Percentiles rank a stretch among this genome's conserved stretches.
Evolutionary conservation across 108 stramenopile genomes (phyloP).

Genomic region (Seminavis robusta): DNA sequence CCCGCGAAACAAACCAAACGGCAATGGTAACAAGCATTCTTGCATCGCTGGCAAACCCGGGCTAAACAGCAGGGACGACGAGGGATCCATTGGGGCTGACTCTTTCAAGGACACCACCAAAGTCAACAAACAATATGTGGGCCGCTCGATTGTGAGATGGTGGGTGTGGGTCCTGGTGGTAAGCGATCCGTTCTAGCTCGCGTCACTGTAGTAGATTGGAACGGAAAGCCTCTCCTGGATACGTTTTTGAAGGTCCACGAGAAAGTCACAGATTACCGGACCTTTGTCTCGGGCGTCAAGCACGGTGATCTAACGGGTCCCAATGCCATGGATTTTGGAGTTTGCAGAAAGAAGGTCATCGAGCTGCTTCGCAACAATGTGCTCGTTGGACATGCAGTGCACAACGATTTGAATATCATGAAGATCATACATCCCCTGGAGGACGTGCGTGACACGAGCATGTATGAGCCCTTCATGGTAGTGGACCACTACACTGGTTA

Average conservation of each 20-base stretch:
- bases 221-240: conserved; percentile 54
- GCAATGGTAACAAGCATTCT: too few relatives aligned
- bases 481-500: conserved; percentile 51
- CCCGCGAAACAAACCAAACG: too few relatives aligned
- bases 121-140: too few relatives aligned
- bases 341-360: conserved; percentile 63
- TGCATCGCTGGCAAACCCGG: too few relatives aligned
- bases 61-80: too few relatives aligned
- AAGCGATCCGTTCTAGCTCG: conserved; percentile 63
- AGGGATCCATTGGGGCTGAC: too few relatives aligned
- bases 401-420: conserved; percentile 82
- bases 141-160: conserved; percentile 88
- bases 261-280: conserved; percentile 82
- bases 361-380: conserved; percentile 67
- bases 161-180: conserved; percentile 71
- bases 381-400: conserved; percentile 92
- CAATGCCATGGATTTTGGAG: conserved; percentile 63
- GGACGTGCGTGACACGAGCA: conserved; percentile 83
- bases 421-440: conserved; percentile 73
- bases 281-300: conserved; percentile 39
- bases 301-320: conserved; percentile 7
- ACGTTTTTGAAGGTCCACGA: conserved; percentile 54
- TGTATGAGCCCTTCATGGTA: conserved; percentile 69
- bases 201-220: conserved; percentile 60
- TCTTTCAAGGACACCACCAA: too few relatives aligned